phyloP scores from a whole-genome alignment of 75 land plant genomes.

The Pseudotsuga menziesii region DNA sequence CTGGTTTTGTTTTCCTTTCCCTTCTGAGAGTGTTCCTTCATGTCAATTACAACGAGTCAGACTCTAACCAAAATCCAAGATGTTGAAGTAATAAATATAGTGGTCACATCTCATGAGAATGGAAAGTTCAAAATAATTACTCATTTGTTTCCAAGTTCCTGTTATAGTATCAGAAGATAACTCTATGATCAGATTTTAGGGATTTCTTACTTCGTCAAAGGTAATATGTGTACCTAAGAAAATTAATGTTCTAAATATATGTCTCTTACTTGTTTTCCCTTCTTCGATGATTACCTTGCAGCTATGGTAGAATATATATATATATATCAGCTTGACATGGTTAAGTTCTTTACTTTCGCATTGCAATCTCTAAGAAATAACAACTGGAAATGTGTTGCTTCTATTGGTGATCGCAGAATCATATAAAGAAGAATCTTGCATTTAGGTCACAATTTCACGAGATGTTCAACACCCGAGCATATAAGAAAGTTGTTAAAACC shows the following conservation, averaged over 20 bases:
- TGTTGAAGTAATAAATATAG: too few species aligned
- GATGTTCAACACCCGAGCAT: too few species aligned
- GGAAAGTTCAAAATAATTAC: too few species aligned
- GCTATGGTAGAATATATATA: background rate
- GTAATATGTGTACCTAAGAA: background rate
- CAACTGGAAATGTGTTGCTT: background rate
- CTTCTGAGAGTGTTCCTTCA: background rate
- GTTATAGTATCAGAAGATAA: background rate
- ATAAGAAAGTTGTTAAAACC: too few species aligned
- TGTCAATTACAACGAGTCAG: too few species aligned
- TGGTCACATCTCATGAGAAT: too few species aligned
- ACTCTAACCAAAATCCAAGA: too few species aligned
- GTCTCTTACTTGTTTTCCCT: background rate
- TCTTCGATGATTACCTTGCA: background rate
- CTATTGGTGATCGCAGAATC: constrained; percentile 51
- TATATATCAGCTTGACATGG: background rate
- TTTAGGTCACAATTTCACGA: constrained; percentile 95
- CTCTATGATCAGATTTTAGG: background rate
- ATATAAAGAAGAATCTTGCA: constrained; percentile 88
- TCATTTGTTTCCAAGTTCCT: too few species aligned
- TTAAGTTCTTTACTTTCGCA: background rate
- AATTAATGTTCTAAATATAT: background rate
- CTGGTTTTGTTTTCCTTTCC: background rate
- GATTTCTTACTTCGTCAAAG: background rate
- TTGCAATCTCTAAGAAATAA: background rate